These are phyloP conservation scores for Thielaviopsis euricoi DNA, from an alignment of 2,329 filamentous ascomycete species.

Conservation along the genomic window DNA sequence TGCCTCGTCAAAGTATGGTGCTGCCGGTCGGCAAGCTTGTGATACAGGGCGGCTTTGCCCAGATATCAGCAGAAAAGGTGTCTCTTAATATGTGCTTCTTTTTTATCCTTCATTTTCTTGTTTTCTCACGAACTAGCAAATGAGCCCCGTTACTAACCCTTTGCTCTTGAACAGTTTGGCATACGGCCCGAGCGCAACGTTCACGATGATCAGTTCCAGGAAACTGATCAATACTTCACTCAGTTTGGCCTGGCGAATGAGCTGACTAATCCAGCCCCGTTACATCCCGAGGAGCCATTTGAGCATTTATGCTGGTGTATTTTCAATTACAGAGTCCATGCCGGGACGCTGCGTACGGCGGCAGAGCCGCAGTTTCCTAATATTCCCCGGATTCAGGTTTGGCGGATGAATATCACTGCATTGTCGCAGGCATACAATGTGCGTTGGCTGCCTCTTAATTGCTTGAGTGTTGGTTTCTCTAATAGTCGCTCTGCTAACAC, in stretches of 20 bases:
- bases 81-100: not conserved
- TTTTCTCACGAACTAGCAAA: no score
- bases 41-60: not conserved
- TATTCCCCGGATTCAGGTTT: constrained; percentile 18
- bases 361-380: not conserved
- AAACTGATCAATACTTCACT: not conserved
- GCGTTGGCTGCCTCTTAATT: constrained; percentile 11
- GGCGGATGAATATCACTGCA: constrained; percentile 39
- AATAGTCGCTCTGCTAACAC: no score
- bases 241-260: not conserved
- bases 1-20: not conserved
- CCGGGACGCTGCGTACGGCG: not conserved
- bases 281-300: not conserved
- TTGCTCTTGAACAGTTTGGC: not conserved
- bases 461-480: not conserved
- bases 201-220: not conserved
- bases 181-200: not conserved
- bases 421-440: constrained; percentile 42
- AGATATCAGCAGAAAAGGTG: not conserved
- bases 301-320: not conserved
- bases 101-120: no score
- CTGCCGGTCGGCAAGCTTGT: not conserved
- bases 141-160: not conserved
- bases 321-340: not conserved
- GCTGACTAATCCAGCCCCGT: not conserved